Percentiles rank a stretch among this genome's conserved stretches.
phyloP scores from a whole-genome alignment of 768 basidiomycete genomes.

The Serpula lacrymans region DNA sequence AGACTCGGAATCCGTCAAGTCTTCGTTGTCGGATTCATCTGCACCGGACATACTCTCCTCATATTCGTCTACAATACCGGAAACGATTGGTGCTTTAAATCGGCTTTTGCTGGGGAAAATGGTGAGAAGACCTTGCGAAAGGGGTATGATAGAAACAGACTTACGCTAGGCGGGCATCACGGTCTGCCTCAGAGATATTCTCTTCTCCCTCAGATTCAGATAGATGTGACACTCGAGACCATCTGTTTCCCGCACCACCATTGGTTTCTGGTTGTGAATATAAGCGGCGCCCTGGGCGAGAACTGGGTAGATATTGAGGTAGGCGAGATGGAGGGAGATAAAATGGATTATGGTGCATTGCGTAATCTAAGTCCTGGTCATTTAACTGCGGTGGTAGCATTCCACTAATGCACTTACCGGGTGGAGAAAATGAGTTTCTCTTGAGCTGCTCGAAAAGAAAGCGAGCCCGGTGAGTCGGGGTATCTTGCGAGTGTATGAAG shows the following conservation, averaged over 20 bases:
- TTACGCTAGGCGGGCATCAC: constrained; percentile 72
- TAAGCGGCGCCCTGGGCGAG: constrained; percentile 2
- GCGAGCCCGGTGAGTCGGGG: constrained; percentile 57
- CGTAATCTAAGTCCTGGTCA: constrained; percentile 2
- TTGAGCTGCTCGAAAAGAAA: constrained; percentile 42
- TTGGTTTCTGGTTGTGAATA: constrained; percentile 9
- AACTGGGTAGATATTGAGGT: constrained; percentile 15
- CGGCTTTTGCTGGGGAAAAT: constrained; percentile 45
- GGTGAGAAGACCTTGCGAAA: background rate
- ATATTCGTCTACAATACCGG: constrained; percentile 32
- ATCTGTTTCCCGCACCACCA: background rate
- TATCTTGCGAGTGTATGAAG: constrained; percentile 73
- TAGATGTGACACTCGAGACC: constrained; percentile 24
- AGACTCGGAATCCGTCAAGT: constrained; percentile 51
- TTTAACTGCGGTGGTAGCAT: no score
- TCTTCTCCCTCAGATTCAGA: constrained; percentile 71
- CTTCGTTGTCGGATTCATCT: constrained; percentile 79
- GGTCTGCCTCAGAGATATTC: constrained; percentile 58
- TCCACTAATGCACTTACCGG: no score
- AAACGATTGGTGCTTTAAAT: constrained; percentile 33
- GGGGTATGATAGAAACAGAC: constrained; percentile 25
- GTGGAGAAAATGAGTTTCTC: constrained; percentile 17
- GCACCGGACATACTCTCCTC: constrained; percentile 56
- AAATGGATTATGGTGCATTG: constrained; percentile 45
- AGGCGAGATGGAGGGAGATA: constrained; percentile 42